Conservation (phyloP, 2,329 filamentous ascomycete genomes). For the Thielaviopsis populi region DNA sequence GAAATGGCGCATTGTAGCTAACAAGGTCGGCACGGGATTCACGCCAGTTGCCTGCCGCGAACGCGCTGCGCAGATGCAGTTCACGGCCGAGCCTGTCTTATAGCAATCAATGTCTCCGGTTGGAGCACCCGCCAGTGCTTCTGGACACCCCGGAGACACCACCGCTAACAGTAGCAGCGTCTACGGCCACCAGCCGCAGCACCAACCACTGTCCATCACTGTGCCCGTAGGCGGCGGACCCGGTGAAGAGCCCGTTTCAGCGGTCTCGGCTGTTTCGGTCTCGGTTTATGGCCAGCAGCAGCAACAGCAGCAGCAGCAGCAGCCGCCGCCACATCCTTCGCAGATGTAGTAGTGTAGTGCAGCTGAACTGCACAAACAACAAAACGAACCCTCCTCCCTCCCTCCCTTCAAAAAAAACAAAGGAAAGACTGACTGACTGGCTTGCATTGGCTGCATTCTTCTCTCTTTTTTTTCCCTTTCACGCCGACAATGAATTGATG, state of each 20-base stretch:
- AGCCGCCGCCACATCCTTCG: not conserved
- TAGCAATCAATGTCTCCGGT: conserved; percentile 42
- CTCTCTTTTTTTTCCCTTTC: conserved; percentile 3
- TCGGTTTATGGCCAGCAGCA: conserved; percentile 6
- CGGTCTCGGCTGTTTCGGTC: conserved; percentile 3
- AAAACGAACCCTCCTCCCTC: not conserved
- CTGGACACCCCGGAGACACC: conserved; percentile 26
- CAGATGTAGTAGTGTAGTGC: not conserved
- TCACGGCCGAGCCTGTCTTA: conserved; percentile 29
- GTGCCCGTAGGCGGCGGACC: conserved; percentile 3
- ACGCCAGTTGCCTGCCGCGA: conserved; percentile 78
- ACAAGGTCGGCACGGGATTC: conserved; percentile 81
- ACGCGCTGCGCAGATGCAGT: conserved; percentile 49
- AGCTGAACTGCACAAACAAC: not conserved
- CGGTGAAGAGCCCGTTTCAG: not conserved
- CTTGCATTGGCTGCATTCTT: not conserved
- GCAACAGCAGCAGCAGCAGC: not conserved
- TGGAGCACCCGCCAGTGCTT: conserved; percentile 30
- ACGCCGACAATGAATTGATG: conserved; percentile 13
- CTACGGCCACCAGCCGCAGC: conserved; percentile 1
- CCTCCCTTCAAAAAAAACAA: not conserved
- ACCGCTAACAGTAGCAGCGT: conserved; percentile 9
- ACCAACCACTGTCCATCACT: conserved; percentile 2
- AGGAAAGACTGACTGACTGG: not conserved
- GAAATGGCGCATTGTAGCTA: conserved; percentile 81